Percentiles rank a stretch among this genome's conserved stretches.
phyloP scores from a whole-genome alignment of 169 alveolate genomes.

The Cryptosporidium sp. region DNA sequence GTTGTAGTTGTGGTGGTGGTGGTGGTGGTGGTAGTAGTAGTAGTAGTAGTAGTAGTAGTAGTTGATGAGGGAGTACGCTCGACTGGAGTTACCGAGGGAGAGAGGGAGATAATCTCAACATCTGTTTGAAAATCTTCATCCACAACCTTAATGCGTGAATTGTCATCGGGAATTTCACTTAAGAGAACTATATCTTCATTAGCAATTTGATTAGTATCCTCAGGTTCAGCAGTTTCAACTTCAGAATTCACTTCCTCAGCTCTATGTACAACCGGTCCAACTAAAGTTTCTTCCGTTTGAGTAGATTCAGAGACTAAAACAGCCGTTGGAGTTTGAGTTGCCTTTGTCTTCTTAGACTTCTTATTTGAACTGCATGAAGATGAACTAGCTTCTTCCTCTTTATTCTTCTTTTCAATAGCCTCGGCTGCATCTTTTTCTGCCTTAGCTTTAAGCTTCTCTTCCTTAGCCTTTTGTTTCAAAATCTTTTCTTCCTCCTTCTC shows the following conservation, averaged over 20 bases:
- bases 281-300: background rate
- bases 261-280: background rate
- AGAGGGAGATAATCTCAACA: background rate
- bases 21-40: conserved; percentile 29
- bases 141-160: background rate
- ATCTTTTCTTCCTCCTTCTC: background rate
- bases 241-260: background rate
- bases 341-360: background rate
- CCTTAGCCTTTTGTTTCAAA: background rate
- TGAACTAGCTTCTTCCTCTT: background rate
- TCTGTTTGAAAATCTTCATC: background rate
- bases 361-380: background rate
- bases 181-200: background rate
- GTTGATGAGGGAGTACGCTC: background rate
- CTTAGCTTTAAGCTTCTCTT: background rate
- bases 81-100: conserved; percentile 5
- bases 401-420: background rate
- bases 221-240: background rate
- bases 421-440: background rate
- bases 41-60: conserved; percentile 53
- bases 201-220: background rate
- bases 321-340: background rate
- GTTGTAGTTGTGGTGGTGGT: background rate
- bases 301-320: background rate
- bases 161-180: background rate